Base-by-base conservation (phyloP, 2,329 filamentous ascomycete genomes). In the Endoconidiophora polonica region DNA sequence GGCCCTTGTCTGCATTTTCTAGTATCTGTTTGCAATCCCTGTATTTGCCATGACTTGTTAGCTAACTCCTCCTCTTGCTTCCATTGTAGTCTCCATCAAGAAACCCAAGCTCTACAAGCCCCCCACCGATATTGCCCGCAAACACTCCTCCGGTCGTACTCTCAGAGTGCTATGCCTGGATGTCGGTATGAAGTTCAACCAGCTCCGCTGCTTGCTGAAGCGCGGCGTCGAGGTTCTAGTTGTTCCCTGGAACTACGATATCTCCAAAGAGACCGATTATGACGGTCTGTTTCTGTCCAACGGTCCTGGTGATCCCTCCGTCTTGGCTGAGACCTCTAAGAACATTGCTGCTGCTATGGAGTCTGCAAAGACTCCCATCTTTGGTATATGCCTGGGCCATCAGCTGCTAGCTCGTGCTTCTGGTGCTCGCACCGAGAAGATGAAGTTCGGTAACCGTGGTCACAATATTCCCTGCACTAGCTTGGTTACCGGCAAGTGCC, bases 391-490 rank as follows among this genome's bases (percentile, higher is more conserved):
- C 70, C 69, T 96, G 58, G 90, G 90, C 52, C 90, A 96, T 65
- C 90, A 96, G 68, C 74, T 96, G 57, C 78, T 96, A 48, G 87
- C 90, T 49, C 77, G 87, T 58, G 87, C 90, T 52, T 79, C 87
- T 29, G 90, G 90, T 50, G 90, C 88, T 44, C 73, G 73, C 44
- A 96, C 91, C 0, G 67, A 75, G 60, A 98, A 98, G 74, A 94
- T 98, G 86, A 96, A 96, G 74, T 98, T 95, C 61, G 91, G 91
- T 69, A 98, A 98, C 70, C 86, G 91, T 60, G 91, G 90, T 41
- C 86, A 94, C 72, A 98, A 98, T 69, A 96, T 98, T 60, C 91
- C 91, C 42, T 95, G 88, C 72, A 96, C 90, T 9, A 95, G 84
- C 68, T 76, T 94, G 75, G 72, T 96, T 57, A 94, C 90, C 42